These are phyloP conservation scores for Apiotrichum akiyoshidainum DNA, from an alignment of 1,284 basidiomycete species.

Conservation along the genomic window DNA sequence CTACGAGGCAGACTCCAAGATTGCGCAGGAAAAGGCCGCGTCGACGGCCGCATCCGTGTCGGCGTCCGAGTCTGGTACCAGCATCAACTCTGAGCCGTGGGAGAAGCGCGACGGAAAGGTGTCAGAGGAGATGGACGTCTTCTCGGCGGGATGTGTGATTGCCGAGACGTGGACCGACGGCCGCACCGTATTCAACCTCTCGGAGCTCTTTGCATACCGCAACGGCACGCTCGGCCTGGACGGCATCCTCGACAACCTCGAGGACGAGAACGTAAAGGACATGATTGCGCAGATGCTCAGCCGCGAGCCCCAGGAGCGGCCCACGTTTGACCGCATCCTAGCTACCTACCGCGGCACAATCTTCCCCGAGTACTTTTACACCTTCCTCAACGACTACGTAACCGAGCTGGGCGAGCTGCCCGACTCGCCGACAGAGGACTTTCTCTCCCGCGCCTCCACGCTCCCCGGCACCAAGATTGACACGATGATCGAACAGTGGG, in stretches of 20 bases:
- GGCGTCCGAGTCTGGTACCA: conserved; percentile 5
- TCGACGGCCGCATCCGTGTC: conserved; percentile 46
- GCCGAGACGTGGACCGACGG: conserved; percentile 97
- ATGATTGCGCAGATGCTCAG: conserved; percentile 88
- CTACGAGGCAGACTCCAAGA: conserved; percentile 72
- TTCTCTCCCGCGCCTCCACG: conserved; percentile 28
- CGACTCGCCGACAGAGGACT: conserved; percentile 17
- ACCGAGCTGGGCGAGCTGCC: conserved; percentile 67
- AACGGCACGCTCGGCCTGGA: conserved; percentile 80
- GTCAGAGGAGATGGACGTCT: conserved; percentile 97
- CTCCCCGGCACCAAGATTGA: conserved; percentile 40
- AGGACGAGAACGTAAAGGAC: conserved; percentile 70
- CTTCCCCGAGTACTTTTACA: conserved; percentile 90
- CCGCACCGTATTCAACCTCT: conserved; percentile 86
- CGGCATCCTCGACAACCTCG: conserved; percentile 67
- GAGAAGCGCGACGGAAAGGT: conserved; percentile 70
- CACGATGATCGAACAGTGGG: conserved; percentile 46
- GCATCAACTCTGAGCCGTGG: conserved; percentile 31
- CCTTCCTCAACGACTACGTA: conserved; percentile 87
- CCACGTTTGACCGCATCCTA: conserved; percentile 79
- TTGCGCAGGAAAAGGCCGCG: conserved; percentile 60
- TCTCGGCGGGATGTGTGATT: conserved; percentile 91
- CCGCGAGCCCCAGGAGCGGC: conserved; percentile 70
- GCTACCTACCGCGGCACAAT: conserved; percentile 71
- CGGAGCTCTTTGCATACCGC: conserved; percentile 92